Percentiles rank a stretch among this genome's conserved stretches.
These are phyloP conservation scores for Caulochytrium protostelioides DNA, from an alignment of 371 early-diverging fungal species.

Conservation along the genomic window DNA sequence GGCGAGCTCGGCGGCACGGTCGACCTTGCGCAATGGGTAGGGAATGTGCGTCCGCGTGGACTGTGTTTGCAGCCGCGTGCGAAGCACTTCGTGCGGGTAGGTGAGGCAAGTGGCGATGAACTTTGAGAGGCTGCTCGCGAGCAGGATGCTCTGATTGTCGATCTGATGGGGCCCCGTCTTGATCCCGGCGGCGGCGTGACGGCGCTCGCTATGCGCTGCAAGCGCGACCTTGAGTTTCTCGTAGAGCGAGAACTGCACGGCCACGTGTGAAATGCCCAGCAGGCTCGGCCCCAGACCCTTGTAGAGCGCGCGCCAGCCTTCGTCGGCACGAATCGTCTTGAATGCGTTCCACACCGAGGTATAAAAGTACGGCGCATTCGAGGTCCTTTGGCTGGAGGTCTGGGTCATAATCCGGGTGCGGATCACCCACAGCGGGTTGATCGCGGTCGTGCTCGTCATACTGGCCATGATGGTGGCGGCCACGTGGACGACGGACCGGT, in stretches of 20 bases:
- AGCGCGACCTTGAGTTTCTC: conserved; percentile 49
- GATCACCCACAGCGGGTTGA: conserved; percentile 85
- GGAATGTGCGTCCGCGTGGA: conserved; percentile 11
- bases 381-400: conserved; percentile 46
- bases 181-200: background rate
- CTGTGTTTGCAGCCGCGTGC: conserved; percentile 77
- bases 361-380: conserved; percentile 41
- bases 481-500: conserved; percentile 37
- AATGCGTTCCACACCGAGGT: conserved; percentile 49
- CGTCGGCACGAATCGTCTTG: conserved; percentile 34
- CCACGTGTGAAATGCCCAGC: conserved; percentile 79
- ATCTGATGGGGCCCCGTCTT: background rate
- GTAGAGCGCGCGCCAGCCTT: conserved; percentile 58
- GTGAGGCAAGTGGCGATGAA: conserved; percentile 67
- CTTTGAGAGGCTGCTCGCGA: conserved; percentile 64
- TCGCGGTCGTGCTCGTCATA: conserved; percentile 45
- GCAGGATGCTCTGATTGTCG: conserved; percentile 24
- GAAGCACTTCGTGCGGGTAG: conserved; percentile 75
- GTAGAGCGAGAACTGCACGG: conserved; percentile 85
- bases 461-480: conserved; percentile 71
- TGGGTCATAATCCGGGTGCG: conserved; percentile 65
- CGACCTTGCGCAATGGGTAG: background rate
- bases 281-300: conserved; percentile 74
- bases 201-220: conserved; percentile 2
- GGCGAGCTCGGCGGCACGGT: background rate